phyloP scores from a whole-genome alignment of 768 basidiomycete genomes.

The Kwoniella mangroviensis region DNA sequence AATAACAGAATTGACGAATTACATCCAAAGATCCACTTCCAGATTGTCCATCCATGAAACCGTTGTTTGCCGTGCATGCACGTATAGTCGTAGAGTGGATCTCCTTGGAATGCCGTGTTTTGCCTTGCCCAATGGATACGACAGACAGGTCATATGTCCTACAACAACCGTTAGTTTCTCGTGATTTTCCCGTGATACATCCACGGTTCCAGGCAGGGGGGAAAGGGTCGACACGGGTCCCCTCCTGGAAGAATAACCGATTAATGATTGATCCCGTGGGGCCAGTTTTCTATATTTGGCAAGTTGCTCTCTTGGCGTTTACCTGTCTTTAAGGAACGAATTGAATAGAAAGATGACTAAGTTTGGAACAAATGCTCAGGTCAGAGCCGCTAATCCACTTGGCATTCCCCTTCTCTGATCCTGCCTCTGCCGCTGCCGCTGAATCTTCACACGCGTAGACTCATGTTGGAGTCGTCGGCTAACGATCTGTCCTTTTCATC shows the following conservation, averaged over 20 bases:
- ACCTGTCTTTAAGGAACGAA: not conserved
- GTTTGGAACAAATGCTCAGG: not conserved
- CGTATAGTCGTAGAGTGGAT: not conserved
- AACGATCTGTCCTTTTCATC: not conserved
- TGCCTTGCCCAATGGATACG: slow-evolving; percentile 1
- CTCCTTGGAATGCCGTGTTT: slow-evolving; percentile 1
- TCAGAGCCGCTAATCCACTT: slow-evolving; percentile 9
- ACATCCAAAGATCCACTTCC: not conserved
- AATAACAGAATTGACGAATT: too few species aligned
- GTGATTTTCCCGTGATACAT: not conserved
- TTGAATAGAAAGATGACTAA: not conserved
- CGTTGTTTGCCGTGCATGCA: not conserved
- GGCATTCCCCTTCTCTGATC: not conserved
- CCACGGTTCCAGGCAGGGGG: not conserved
- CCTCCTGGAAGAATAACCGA: not conserved
- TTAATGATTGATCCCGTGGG: not conserved
- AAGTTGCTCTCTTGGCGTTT: not conserved
- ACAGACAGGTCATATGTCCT: not conserved
- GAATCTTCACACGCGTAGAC: too few species aligned
- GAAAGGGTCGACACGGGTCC: too few species aligned
- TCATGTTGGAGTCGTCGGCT: not conserved
- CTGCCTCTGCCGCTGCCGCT: too few species aligned
- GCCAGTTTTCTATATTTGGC: not conserved
- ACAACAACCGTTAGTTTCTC: not conserved
- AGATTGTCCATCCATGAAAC: not conserved